Evolutionary conservation across 2,329 filamentous ascomycete genomes (phyloP).

Genomic region (Uncinocarpus reesii): DNA sequence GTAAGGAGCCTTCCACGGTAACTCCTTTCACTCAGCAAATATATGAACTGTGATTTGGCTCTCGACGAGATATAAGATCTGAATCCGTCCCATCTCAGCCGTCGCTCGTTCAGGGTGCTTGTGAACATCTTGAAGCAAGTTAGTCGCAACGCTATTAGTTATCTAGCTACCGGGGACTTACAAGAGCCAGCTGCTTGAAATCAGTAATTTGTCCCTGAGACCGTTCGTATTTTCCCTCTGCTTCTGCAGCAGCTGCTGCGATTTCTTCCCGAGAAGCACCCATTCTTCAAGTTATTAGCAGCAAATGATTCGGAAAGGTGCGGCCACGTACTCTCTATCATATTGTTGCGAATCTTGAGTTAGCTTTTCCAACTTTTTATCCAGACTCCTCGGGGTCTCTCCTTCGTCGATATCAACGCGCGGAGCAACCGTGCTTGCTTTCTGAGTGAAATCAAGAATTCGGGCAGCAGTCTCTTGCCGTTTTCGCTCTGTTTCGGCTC

Average conservation of each 20-base stretch:
- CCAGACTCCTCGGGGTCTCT: slow-evolving; percentile 49
- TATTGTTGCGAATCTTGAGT: slow-evolving; percentile 49
- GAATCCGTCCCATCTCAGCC: slow-evolving; percentile 69
- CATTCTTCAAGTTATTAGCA: slow-evolving; percentile 33
- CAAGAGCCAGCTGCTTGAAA: slow-evolving; percentile 31
- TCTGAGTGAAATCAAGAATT: slow-evolving; percentile 45
- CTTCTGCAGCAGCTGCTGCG: slow-evolving; percentile 36
- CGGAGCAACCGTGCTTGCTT: slow-evolving; percentile 46
- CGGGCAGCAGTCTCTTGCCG: slow-evolving; percentile 39
- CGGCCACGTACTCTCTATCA: slow-evolving; percentile 38
- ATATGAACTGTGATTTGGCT: slow-evolving; percentile 75
- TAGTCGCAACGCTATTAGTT: slow-evolving; percentile 1
- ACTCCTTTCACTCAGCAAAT: slow-evolving; percentile 76
- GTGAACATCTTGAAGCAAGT: slow-evolving; percentile 41
- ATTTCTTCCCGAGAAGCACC: slow-evolving; percentile 59
- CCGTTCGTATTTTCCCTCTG: slow-evolving; percentile 29
- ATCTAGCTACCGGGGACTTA: slow-evolving; percentile 20
- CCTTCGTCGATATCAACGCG: slow-evolving; percentile 55
- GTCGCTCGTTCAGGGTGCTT: slow-evolving; percentile 56
- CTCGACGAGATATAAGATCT: slow-evolving; percentile 75
- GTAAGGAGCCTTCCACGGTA: slow-evolving; percentile 75
- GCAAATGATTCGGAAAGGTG: background rate
- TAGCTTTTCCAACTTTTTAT: slow-evolving; percentile 43
- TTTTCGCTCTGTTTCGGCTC: slow-evolving; percentile 39
- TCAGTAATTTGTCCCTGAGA: slow-evolving; percentile 33